Evolutionary conservation across 345 rosid species (phyloP).

Genomic region (Excoecaria cochinchinensis): DNA sequence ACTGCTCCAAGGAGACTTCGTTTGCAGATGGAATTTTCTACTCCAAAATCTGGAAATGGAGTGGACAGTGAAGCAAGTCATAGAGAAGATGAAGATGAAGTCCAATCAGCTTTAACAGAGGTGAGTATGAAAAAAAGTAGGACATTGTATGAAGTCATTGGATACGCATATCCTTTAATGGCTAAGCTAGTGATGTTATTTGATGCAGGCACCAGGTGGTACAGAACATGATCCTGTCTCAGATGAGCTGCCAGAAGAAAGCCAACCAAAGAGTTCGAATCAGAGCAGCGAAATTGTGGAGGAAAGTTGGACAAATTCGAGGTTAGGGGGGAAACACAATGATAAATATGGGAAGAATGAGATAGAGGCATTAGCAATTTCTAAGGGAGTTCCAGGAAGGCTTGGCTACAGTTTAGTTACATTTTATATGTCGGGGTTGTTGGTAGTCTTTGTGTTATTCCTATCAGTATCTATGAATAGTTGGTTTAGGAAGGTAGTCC

Average conservation of each 20-base stretch:
- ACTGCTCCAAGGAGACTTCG: constrained; percentile 67
- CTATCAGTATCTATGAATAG: neutral
- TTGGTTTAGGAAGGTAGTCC: neutral
- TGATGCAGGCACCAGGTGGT: constrained; percentile 35
- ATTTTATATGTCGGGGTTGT: constrained; percentile 18
- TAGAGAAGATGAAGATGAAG: constrained; percentile 42
- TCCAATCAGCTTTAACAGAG: constrained; percentile 41
- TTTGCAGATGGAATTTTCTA: constrained; percentile 29
- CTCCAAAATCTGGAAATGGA: constrained; percentile 8
- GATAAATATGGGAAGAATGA: constrained; percentile 8
- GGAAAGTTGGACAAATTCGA: constrained; percentile 26
- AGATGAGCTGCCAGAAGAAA: constrained; percentile 20
- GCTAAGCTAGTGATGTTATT: neutral
- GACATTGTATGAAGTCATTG: neutral
- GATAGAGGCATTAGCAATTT: constrained; percentile 13
- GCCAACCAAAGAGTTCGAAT: constrained; percentile 8
- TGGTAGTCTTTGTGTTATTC: constrained; percentile 16
- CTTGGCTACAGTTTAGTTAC: neutral
- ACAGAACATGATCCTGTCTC: constrained; percentile 6
- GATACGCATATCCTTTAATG: constrained; percentile 1
- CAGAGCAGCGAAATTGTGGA: constrained; percentile 18
- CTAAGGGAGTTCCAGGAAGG: constrained; percentile 1
- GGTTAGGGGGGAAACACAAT: constrained; percentile 33
- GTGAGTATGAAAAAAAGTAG: constrained; percentile 25
- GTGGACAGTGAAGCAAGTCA: constrained; percentile 18